Base-by-base conservation (phyloP, 177 flowering plant species). In the Tripterygium wilfordii region DNA sequence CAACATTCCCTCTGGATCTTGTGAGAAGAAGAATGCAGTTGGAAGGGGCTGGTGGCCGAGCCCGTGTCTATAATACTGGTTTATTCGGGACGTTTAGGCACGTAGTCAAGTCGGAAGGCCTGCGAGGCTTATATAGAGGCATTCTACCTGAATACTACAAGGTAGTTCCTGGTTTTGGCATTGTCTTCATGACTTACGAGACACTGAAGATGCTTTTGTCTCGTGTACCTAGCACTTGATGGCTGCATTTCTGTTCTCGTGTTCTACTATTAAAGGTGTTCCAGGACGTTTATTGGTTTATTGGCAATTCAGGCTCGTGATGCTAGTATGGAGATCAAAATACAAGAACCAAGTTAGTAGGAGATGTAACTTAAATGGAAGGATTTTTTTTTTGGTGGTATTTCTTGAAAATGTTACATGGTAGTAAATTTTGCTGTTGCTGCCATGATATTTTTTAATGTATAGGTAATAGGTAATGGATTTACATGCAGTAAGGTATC, bases 31-130 rank as follows among this genome's bases (percentile, higher is more conserved):
- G n/a, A n/a, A n/a, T n/a, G n/a, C n/a, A n/a, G n/a, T 56, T 88
- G 67, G 97, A 88, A 72, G 97, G 97, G 33, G 97, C 82, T 5
- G 88, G 79, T 52, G 96, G 97, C 24, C 71, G 82, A 45, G 91
- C 85, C 27, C 80, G 71, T 27, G 78, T 90, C 28, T 90, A 90
- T 43, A 78, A 76, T 5, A 61, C 74, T 2, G 95, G 96, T 4
- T 51, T 90, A 22, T 64, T 82, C 43, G 88, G 95, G 20, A 75
- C 89, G 44, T 79, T 88, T 43, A 30, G 62, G 58, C 88, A 82
- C 59, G 83, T 88, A 41, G 20, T 77, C 42, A 57, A 46, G 29
- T 53, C 68, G 2, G 97, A 88, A 74, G 95, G 97, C 38, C 42
- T 83, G 8, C 63, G 75, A 14, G 97, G 95, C 19, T 57, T 88